Evolutionary conservation across 495 filamentous ascomycete species (phyloP).

Genomic region (Antarctomyces pellizariae): DNA sequence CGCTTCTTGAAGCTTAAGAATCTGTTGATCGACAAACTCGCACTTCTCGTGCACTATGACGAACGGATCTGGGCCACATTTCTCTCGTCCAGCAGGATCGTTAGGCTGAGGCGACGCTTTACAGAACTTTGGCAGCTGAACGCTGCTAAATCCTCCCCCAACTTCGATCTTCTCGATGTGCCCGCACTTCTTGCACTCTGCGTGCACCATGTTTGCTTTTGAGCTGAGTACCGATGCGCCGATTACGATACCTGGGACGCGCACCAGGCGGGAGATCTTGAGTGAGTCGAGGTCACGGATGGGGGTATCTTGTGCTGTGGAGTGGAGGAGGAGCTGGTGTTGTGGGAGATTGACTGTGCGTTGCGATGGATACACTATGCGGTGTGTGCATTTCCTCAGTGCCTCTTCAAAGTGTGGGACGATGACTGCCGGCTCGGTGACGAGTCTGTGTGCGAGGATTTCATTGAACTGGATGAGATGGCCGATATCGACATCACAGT

Average conservation of each 20-base stretch:
- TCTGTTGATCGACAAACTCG: slow-evolving; percentile 91
- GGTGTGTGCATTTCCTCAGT: slow-evolving; percentile 69
- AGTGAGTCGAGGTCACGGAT: slow-evolving; percentile 86
- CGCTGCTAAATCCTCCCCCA: slow-evolving; percentile 62
- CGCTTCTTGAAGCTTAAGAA: slow-evolving; percentile 94
- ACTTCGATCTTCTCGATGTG: slow-evolving; percentile 48
- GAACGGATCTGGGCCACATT: slow-evolving; percentile 86
- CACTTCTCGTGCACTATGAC: slow-evolving; percentile 87
- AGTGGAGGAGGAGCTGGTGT: slow-evolving; percentile 92
- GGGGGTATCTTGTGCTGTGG: slow-evolving; percentile 66
- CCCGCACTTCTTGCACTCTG: slow-evolving; percentile 77
- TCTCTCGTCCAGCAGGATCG: slow-evolving; percentile 22
- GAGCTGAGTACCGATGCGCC: slow-evolving; percentile 91
- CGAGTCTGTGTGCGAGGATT: slow-evolving; percentile 77
- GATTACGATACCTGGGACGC: slow-evolving; percentile 94
- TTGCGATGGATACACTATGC: slow-evolving; percentile 64
- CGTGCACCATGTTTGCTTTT: slow-evolving; percentile 67
- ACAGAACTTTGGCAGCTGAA: slow-evolving; percentile 64
- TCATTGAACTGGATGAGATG: slow-evolving; percentile 95
- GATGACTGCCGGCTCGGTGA: slow-evolving; percentile 75
- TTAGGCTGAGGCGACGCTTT: slow-evolving; percentile 21
- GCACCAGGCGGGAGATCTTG: slow-evolving; percentile 82
- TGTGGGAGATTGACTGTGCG: slow-evolving; percentile 49
- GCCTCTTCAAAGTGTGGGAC: slow-evolving; percentile 92
- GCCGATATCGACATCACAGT: slow-evolving; percentile 89